These are phyloP conservation scores for Arthrinium phaeospermum DNA, from an alignment of 2,329 filamentous ascomycete species.

Conservation along the genomic window DNA sequence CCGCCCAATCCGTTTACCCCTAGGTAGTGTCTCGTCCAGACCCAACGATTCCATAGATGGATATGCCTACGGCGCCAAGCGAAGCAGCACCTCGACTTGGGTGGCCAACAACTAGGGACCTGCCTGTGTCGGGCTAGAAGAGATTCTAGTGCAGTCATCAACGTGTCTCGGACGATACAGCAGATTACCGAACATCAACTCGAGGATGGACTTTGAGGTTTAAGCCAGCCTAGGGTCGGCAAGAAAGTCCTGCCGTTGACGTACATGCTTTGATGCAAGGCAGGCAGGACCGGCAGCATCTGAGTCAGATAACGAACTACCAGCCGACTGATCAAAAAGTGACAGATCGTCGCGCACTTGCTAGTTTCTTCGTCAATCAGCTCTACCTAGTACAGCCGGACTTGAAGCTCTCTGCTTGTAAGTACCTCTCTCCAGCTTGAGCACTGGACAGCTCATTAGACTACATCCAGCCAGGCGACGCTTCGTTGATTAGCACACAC, in stretches of 20 bases:
- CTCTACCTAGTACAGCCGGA: background rate
- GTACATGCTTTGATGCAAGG: background rate
- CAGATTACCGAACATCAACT: conserved; percentile 2
- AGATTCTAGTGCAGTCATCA: conserved; percentile 2
- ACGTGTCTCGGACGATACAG: background rate
- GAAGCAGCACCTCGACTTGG: background rate
- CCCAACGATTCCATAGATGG: background rate
- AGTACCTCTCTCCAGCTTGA: background rate
- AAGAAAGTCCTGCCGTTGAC: background rate
- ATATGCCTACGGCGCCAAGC: background rate
- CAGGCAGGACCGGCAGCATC: background rate
- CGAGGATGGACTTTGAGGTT: background rate
- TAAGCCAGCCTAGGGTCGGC: background rate
- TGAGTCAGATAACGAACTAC: background rate
- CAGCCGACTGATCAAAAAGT: conserved; percentile 12
- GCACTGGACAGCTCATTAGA: conserved; percentile 6
- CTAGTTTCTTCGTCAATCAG: background rate
- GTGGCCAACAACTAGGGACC: background rate
- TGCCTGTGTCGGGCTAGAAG: conserved; percentile 9
- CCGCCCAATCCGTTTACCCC: background rate
- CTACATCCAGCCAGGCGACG: background rate
- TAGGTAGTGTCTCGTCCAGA: conserved; percentile 1
- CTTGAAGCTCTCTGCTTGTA: too few species aligned
- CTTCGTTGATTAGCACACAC: background rate
- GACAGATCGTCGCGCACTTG: background rate